Conservation (phyloP, 2,329 filamentous ascomycete genomes). For the Zasmidium citrigriseum region DNA sequence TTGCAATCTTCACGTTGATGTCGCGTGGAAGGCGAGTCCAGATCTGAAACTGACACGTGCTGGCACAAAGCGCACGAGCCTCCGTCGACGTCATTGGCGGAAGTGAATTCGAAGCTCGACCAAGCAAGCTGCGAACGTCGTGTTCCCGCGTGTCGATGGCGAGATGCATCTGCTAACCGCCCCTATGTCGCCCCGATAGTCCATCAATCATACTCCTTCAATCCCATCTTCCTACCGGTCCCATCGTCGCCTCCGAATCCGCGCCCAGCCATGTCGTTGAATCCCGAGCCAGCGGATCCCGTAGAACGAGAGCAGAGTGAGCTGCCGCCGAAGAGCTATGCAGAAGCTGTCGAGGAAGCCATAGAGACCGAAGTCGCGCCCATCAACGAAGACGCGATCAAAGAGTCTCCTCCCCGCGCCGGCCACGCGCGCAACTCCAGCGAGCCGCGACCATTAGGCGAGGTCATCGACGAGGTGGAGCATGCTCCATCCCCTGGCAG, state of each 20-base stretch:
- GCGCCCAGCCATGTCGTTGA: conserved; percentile 39
- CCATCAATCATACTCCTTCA: neutral
- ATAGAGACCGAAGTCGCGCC: conserved; percentile 17
- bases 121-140: neutral
- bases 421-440: conserved; percentile 26
- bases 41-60: too few relatives aligned
- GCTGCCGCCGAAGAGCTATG: conserved; percentile 47
- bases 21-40: too few relatives aligned
- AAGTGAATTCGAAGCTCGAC: neutral
- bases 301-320: conserved; percentile 40
- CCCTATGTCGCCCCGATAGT: neutral
- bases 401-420: conserved; percentile 36
- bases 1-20: too few relatives aligned
- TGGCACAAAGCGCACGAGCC: too few relatives aligned
- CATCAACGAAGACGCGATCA: conserved; percentile 31
- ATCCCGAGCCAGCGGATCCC: conserved; percentile 43
- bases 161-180: neutral
- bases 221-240: neutral
- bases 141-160: neutral
- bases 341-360: conserved; percentile 40
- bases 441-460: conserved; percentile 35
- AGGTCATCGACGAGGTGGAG: conserved; percentile 37
- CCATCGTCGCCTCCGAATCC: neutral
- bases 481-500: conserved; percentile 28
- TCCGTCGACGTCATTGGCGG: neutral